phyloP scores from a whole-genome alignment of 768 basidiomycete species.

The Kockovaella imperatae region DNA sequence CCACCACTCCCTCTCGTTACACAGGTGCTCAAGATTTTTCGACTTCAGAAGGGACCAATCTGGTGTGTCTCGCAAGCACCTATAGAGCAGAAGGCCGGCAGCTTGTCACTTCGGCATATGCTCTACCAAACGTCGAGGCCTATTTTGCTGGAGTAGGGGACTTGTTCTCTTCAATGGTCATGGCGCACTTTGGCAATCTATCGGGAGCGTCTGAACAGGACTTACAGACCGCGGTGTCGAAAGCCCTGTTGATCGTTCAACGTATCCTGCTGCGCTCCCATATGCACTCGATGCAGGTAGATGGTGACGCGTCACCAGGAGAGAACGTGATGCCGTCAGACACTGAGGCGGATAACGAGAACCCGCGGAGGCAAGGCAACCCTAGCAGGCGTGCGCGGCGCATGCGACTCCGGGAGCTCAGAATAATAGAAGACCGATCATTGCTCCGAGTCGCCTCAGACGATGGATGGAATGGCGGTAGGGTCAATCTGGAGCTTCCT shows the following conservation, averaged over 20 bases:
- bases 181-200: slow-evolving; percentile 73
- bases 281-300: slow-evolving; percentile 17
- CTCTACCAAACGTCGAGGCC: slow-evolving; percentile 70
- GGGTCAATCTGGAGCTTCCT: no score
- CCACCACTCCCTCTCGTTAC: no score
- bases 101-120: slow-evolving; percentile 52
- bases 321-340: slow-evolving; percentile 58
- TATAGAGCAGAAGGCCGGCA: slow-evolving; percentile 16
- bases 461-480: no score
- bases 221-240: slow-evolving; percentile 27
- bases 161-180: slow-evolving; percentile 83
- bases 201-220: neutral
- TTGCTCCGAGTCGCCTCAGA: no score
- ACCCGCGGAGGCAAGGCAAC: slow-evolving; percentile 43
- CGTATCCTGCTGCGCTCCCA: slow-evolving; percentile 39
- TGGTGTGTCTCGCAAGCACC: slow-evolving; percentile 71
- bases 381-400: slow-evolving; percentile 61
- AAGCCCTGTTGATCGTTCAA: slow-evolving; percentile 37
- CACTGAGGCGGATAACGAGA: slow-evolving; percentile 60
- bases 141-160: slow-evolving; percentile 98
- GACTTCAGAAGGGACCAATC: no score
- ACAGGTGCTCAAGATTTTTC: no score
- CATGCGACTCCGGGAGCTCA: slow-evolving; percentile 78
- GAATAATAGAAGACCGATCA: slow-evolving; percentile 69
- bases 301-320: slow-evolving; percentile 37